Evolutionary conservation across 768 basidiomycete species (phyloP).

Genomic region (Lactarius tabidus): DNA sequence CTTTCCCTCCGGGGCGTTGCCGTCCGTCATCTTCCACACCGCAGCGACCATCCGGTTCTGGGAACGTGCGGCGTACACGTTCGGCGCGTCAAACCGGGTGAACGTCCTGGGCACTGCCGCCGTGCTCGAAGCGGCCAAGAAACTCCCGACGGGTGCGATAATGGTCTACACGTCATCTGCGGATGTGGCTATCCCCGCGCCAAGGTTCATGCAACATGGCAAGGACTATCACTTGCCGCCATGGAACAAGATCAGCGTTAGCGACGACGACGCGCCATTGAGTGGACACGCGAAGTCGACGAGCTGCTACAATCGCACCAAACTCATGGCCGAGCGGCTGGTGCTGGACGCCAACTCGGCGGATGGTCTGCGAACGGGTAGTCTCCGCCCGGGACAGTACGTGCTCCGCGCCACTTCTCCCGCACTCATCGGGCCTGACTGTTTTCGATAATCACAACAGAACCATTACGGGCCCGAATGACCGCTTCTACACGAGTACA

Average conservation of each 20-base stretch:
- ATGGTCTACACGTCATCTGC: constrained; percentile 47
- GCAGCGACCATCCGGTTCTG: constrained; percentile 29
- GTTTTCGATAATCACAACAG: constrained; percentile 17
- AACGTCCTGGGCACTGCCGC: constrained; percentile 48
- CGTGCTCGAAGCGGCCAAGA: constrained; percentile 39
- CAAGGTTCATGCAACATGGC: constrained; percentile 34
- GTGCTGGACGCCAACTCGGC: constrained; percentile 51
- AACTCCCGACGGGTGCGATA: constrained; percentile 34
- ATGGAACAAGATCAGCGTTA: constrained; percentile 30
- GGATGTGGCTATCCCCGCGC: constrained; percentile 42
- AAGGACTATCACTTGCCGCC: constrained; percentile 25
- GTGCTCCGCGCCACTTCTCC: constrained; percentile 2
- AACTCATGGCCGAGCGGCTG: constrained; percentile 49
- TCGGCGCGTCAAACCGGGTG: constrained; percentile 34
- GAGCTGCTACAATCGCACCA: constrained; percentile 54
- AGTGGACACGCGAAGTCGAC: constrained; percentile 36
- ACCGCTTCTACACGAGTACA: constrained; percentile 33
- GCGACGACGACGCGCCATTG: constrained; percentile 49
- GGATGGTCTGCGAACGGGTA: constrained; percentile 43
- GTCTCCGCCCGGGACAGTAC: constrained; percentile 35
- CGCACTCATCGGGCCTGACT: neutral
- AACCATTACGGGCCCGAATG: constrained; percentile 36
- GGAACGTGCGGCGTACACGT: constrained; percentile 27
- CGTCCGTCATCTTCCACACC: constrained; percentile 28
- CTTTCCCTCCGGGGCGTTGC: constrained; percentile 26